Base-by-base conservation (phyloP, 2,329 filamentous ascomycete species). In the Neocatenulostroma microsporum region DNA sequence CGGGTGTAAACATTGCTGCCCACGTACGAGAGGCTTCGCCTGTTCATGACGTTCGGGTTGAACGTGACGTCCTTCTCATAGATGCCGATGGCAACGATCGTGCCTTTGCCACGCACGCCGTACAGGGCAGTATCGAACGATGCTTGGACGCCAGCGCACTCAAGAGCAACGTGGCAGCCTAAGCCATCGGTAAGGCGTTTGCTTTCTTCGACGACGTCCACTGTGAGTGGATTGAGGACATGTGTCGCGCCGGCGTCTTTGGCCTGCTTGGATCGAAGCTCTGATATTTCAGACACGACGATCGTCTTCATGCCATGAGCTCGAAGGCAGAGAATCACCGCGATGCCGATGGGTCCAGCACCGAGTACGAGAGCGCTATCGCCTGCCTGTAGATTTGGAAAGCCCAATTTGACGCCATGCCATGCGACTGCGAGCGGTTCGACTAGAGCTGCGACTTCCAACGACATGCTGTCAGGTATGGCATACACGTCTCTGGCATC, bases 401-500 rank as follows among this genome's bases (percentile, higher is more conserved):
- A n/a, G 18, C 30, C 21, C 5, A 21, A 21, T 5, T 67, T 65
- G 20, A 74, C 67, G 2, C 69, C 70, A 46, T 74, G 71, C 69
- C 69, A 74, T n/a, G 67, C 71, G 1, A 75, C 71, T 3, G 70
- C 63, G 1, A 74, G 55, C 2, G 71, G 71, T 46, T 74, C 71
- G 24, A 74, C 62, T 18, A 75, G 57, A 0, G 71, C 71, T 57
- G 21, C 24, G 13, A 72, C 57, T 26, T 73, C 67, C 18, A 73
- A 60, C 0, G 64, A 57, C 10, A 74, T 56, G 31, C 64, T 63
- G 5, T 69, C 62, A 0, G 74, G 71, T 0, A 77, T 55, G 5
- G 60, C 60, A 15, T 69, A 68, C 1, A 74, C 63, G 5, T 62
- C 64, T 17, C 58, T 52, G 29, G 58, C 59, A n/a, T 65, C 64